Conservation (phyloP, 768 basidiomycete species). For the Butyriboletus loyo region DNA sequence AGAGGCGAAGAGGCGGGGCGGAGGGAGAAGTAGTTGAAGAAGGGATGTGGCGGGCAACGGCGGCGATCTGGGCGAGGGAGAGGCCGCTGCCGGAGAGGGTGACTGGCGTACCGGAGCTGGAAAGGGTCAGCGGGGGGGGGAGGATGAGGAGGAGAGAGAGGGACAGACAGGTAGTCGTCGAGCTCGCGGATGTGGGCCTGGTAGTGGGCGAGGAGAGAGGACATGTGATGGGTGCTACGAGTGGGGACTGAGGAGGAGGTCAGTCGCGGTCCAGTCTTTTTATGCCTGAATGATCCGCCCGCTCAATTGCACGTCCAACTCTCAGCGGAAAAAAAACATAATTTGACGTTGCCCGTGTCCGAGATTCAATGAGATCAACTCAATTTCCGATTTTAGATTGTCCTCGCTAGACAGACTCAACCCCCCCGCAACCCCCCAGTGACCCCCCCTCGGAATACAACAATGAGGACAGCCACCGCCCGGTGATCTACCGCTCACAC, state of each 20-base stretch:
- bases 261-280: constrained; percentile 1
- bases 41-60: constrained; percentile 56
- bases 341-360: constrained; percentile 16
- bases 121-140: background rate
- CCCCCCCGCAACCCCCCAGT: background rate
- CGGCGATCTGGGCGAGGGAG: constrained; percentile 75
- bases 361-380: constrained; percentile 15
- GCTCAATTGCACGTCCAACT: background rate
- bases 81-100: constrained; percentile 67
- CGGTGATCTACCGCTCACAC: too few relatives aligned
- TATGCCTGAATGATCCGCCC: constrained; percentile 18
- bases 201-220: constrained; percentile 51
- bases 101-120: constrained; percentile 61
- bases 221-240: constrained; percentile 1
- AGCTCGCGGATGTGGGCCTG: constrained; percentile 60
- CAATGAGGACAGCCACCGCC: background rate
- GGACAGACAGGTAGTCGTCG: constrained; percentile 58
- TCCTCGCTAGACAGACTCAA: background rate
- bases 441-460: constrained; percentile 12
- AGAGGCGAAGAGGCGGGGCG: constrained; percentile 22
- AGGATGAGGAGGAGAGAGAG: background rate
- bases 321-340: constrained; percentile 3
- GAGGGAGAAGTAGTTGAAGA: constrained; percentile 40
- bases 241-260: background rate
- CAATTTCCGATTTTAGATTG: background rate